Evolutionary conservation across 495 filamentous ascomycete genomes (phyloP), one percentile per base, ranked within the genome.

Genomic region (Staphylotrichum tortipilum): DNA sequence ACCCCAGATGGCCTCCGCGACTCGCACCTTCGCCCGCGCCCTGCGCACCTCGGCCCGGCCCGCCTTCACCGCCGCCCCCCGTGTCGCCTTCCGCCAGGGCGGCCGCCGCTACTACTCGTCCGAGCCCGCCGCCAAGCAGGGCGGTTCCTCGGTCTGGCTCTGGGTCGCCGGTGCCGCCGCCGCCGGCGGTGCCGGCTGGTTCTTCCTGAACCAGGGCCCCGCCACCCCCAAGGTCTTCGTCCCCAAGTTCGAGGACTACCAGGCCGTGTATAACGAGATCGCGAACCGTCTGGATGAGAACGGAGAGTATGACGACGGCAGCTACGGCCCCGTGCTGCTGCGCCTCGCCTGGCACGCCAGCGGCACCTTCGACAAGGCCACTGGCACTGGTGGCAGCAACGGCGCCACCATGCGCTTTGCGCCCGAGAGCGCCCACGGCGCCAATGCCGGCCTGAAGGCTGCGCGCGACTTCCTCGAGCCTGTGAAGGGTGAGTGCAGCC

Each of bases 321-420:
- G 84, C 72, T 98, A 94, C 63, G 92, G 88, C 48, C 92, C 92
- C 26, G 90, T 94, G 46, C 72, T 94, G 40, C 70, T 94, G 33
- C 81, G 88, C 61, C 78, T 94, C 58, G 87, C 86, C 43, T 94
- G 88, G 88, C 88, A 94, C 71, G 81, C 81, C 61, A 87, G 82
- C 51, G 87, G 86, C 53, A 91, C 88, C 45, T 98, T 88, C 63
- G 92, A 96, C 63, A 84, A 82, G 71, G 80, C 81, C 63, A 95
- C 92, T 40, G 76, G 78, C 57, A 96, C 92, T 34, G 92, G 92
- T 59, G 92, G 92, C 52, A 89, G 84, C 71, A 94, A 98, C 67
- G 92, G 92, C 54, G 89, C 92, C 47, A 98, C 92, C 58, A 98
- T 98, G 92, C 81, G 92, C 67, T 98, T 98, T 69, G 75, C 82